Evolutionary conservation across 2,329 filamentous ascomycete genomes (phyloP), one percentile per base, ranked within the genome.

Genomic region (Fusarium torreyae): DNA sequence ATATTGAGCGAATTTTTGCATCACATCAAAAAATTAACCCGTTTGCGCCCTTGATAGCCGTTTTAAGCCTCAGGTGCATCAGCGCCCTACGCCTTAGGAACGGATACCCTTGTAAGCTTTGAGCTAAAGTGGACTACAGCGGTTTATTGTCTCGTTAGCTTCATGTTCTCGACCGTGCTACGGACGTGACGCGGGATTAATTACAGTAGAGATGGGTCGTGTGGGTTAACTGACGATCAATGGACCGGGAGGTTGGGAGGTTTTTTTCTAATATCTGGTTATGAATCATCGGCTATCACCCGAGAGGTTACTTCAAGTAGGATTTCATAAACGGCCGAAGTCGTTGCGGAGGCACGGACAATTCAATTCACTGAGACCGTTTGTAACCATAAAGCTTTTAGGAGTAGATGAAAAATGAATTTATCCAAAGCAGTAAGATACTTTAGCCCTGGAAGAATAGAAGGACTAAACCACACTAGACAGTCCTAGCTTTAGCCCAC

Each of bases 31-130:
- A 55, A 46, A 48, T n/a, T 33, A 13, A 53, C 53, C 45, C 51
- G 34, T 42, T 42, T 46, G 43, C 13, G 54, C 52, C 52, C 54
- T 58, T 4, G 39, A 34, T 68, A 59, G 18, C 66, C 66, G 57
- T 51, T 68, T 70, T 64, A 56, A 69, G 67, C 63, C 66, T 69
- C 67, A 56, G 26, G 22, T 69, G 43, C 66, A 56, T 49, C 24
- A 38, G 10, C 28, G 28, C 28, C 28, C 28, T 31, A 31, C 28
- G 28, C 28, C 28, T 31, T 31, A 31, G 28, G 28, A 31, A 31
- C 10, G 28, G 31, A 17, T 24, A 67, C 63, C 63, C 51, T 67
- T 63, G 46, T 62, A 63, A 40, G 48, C 42, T 39, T 18, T 51
- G 63, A 67, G 39, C 51, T 68, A 68, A 49, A 49, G 36, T 63